Evolutionary conservation across 208 protist species (phyloP).

Genomic region (Leptomonas seymouri): DNA sequence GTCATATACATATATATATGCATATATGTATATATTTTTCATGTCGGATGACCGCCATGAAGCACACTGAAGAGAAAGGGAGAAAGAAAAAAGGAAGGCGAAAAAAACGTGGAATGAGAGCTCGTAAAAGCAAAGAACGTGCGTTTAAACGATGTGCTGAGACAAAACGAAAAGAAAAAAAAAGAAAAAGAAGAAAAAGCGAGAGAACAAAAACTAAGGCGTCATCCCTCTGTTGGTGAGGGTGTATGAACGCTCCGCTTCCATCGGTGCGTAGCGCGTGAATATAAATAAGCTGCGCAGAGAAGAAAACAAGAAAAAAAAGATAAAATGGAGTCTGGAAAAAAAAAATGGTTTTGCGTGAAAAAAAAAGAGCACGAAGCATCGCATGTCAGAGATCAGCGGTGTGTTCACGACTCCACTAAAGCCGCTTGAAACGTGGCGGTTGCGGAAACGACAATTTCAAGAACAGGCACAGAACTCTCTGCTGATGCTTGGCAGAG

Average conservation of each 20-base stretch:
- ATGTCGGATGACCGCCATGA: background rate
- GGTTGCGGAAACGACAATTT: too few species aligned
- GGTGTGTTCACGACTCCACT: background rate
- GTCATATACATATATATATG: too few species aligned
- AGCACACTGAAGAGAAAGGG: slow-evolving; percentile 16
- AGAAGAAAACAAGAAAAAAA: background rate
- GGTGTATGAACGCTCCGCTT: too few species aligned
- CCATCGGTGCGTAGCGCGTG: too few species aligned
- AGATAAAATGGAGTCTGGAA: background rate
- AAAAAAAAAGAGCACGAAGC: background rate
- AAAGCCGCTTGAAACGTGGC: too few species aligned
- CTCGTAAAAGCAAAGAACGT: slow-evolving; percentile 21
- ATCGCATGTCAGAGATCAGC: background rate
- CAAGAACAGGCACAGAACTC: too few species aligned
- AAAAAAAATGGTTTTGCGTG: background rate
- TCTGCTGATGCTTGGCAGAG: background rate
- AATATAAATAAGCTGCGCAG: too few species aligned
- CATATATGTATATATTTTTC: background rate
- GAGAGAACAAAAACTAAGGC: too few species aligned
- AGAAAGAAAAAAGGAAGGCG: slow-evolving; percentile 11
- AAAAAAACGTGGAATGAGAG: slow-evolving; percentile 15
- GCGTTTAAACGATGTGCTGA: background rate
- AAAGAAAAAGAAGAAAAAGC: background rate
- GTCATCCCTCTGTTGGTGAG: too few species aligned
- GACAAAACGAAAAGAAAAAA: slow-evolving; percentile 1